phyloP scores from a whole-genome alignment of 176 grass and related monocot genomes.

The Triticum dicoccoides region DNA sequence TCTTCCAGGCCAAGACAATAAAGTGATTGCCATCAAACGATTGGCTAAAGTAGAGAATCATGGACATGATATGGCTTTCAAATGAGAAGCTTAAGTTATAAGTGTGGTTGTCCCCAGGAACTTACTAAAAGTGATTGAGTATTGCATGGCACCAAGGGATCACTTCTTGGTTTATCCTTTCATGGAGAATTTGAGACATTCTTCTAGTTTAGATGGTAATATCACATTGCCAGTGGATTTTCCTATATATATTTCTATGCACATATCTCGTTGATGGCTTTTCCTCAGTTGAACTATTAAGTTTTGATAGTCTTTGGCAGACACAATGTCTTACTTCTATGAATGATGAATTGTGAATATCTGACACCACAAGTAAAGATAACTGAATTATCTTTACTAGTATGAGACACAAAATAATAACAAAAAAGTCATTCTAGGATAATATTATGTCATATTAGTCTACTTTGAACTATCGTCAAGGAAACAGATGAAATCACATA shows the following conservation, averaged over 20 bases:
- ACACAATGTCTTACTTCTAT: background rate
- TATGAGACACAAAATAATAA: background rate
- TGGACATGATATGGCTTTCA: slow-evolving; percentile 60
- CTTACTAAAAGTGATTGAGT: slow-evolving; percentile 71
- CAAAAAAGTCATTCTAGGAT: background rate
- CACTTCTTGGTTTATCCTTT: slow-evolving; percentile 81
- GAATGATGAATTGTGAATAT: background rate
- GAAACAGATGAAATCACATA: background rate
- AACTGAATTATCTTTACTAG: background rate
- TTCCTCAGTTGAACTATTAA: background rate
- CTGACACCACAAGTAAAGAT: background rate
- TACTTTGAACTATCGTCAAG: background rate
- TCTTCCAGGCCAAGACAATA: slow-evolving; percentile 51
- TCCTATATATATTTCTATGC: background rate
- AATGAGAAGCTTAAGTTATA: slow-evolving; percentile 78
- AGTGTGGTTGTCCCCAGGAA: slow-evolving; percentile 83
- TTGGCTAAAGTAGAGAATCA: slow-evolving; percentile 33
- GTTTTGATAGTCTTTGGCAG: background rate
- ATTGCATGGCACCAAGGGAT: slow-evolving; percentile 51
- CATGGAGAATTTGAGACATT: slow-evolving; percentile 80
- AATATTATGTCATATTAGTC: background rate
- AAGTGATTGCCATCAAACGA: slow-evolving; percentile 62
- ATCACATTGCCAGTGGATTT: background rate
- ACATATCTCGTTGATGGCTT: background rate
- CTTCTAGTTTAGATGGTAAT: slow-evolving; percentile 64